Percentiles rank a stretch among this genome's conserved stretches.
Evolutionary conservation across 1,284 basidiomycete genomes (phyloP).

Genomic region (Moesziomyces aphidis): DNA sequence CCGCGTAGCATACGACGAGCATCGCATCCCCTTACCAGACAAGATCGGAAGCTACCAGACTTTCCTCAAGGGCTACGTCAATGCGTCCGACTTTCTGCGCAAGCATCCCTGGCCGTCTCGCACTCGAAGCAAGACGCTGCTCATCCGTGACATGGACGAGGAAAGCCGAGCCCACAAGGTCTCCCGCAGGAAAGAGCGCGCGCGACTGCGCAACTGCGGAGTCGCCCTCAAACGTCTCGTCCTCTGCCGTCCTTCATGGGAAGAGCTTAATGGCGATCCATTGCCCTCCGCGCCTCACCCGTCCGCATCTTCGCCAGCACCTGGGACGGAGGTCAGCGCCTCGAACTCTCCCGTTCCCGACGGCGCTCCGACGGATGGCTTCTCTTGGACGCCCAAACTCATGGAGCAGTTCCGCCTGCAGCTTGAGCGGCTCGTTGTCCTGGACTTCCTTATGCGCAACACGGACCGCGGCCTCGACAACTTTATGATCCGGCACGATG

Average conservation of each 20-base stretch:
- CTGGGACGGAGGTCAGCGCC: not conserved
- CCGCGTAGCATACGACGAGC: conserved; percentile 51
- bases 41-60: conserved; percentile 87
- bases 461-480: conserved; percentile 72
- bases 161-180: conserved; percentile 72
- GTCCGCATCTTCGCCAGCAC: not conserved
- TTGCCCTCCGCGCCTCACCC: too few species aligned
- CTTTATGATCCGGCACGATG: conserved; percentile 71
- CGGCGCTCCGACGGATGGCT: conserved; percentile 65
- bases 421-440: conserved; percentile 77
- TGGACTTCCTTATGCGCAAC: conserved; percentile 89
- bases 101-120: conserved; percentile 89
- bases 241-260: conserved; percentile 76
- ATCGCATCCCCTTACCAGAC: conserved; percentile 39
- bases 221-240: conserved; percentile 58
- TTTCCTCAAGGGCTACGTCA: conserved; percentile 85
- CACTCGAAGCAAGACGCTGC: conserved; percentile 72
- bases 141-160: conserved; percentile 78
- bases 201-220: conserved; percentile 56
- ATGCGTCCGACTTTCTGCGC: conserved; percentile 86
- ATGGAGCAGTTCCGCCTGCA: conserved; percentile 86
- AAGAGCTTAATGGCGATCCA: conserved; percentile 72
- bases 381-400: conserved; percentile 82
- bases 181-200: conserved; percentile 56
- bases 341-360: not conserved